Conservation (phyloP, 2,329 filamentous ascomycete species). For the Penicillium sp. region DNA sequence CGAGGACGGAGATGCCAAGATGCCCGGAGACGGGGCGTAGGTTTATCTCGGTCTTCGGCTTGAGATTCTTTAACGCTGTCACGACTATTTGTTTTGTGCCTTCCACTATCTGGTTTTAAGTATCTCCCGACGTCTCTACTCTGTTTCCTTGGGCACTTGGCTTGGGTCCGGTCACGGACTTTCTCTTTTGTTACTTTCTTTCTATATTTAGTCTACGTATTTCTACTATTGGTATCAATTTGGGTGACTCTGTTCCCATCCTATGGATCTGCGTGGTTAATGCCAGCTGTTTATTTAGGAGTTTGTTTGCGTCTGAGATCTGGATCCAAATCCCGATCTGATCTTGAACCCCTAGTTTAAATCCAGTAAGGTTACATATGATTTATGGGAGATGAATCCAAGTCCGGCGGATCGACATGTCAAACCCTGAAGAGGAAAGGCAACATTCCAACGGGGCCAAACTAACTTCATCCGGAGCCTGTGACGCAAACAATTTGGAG, state of each 20-base stretch:
- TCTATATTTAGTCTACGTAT: not conserved
- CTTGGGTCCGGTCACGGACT: not conserved
- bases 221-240: not conserved
- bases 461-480: slow-evolving; percentile 24
- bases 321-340: not conserved
- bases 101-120: slow-evolving; percentile 1
- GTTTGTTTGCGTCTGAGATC: slow-evolving; percentile 19
- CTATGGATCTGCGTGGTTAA: slow-evolving; percentile 17
- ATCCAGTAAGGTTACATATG: slow-evolving; percentile 13
- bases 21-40: slow-evolving; percentile 27
- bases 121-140: slow-evolving; percentile 4
- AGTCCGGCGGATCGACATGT: slow-evolving; percentile 18
- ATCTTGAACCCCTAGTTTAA: not conserved
- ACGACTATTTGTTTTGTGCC: slow-evolving; percentile 14
- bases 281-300: slow-evolving; percentile 18
- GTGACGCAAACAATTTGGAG: slow-evolving; percentile 23
- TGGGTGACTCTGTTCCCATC: not conserved
- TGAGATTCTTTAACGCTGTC: slow-evolving; percentile 16
- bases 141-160: slow-evolving; percentile 2
- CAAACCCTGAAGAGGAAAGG: slow-evolving; percentile 19
- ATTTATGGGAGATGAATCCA: not conserved
- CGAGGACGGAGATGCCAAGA: slow-evolving; percentile 36
- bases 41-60: not conserved
- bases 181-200: not conserved
- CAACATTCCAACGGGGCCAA: slow-evolving; percentile 19